Evolutionary conservation across 768 basidiomycete species (phyloP), one percentile per base, ranked within the genome.

Genomic region (Leccinellum luteum): DNA sequence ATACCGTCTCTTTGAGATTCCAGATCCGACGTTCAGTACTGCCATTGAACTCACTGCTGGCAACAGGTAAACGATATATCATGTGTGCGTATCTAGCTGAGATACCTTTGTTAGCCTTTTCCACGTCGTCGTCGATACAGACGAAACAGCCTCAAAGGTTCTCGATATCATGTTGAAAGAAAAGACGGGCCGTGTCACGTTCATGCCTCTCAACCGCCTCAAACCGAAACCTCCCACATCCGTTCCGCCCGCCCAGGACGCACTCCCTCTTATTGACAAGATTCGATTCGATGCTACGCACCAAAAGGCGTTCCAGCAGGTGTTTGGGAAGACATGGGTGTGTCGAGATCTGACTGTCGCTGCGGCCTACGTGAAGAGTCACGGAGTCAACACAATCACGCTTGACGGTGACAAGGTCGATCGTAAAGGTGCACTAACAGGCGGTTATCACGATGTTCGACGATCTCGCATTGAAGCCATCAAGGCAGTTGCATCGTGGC

Each of bases 321-420:
- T 98, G 12, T 99, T 99, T 62, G 94, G 95, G 35, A 94, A 94
- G 74, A 98, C 96, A 0, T 93, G 95, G 71, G 92, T 99, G 23
- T 98, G 96, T 70, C 84, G 89, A 47, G 93, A 97, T 70, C 82
- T 99, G 55, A 87, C 88, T 9, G 88, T 94, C 61, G 95, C 94
- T 23, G 92, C 94, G 6, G 90, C 92, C 9, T 98, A 97, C 71
- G 93, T 95, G 51, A 90, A 96, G 72, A 90, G 87, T 64, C 94
- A 98, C 69, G 87, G 87, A 2, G 89, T 98, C 69, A 98, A 96
- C 74, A 94, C 94, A 21, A 98, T 98, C 73, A 99, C 97, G 1
- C 83, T 97, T 38, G 95, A 96, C 63, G 97, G 97, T 50, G 97
- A 99, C 78, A 94, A 93, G 68, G 94, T 96, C 53, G 97, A 99